A percentile compares a stretch with the other conserved stretches of the same genome.
Conservation (phyloP, 2,329 filamentous ascomycete genomes). For the Trichoderma endophyticum region DNA sequence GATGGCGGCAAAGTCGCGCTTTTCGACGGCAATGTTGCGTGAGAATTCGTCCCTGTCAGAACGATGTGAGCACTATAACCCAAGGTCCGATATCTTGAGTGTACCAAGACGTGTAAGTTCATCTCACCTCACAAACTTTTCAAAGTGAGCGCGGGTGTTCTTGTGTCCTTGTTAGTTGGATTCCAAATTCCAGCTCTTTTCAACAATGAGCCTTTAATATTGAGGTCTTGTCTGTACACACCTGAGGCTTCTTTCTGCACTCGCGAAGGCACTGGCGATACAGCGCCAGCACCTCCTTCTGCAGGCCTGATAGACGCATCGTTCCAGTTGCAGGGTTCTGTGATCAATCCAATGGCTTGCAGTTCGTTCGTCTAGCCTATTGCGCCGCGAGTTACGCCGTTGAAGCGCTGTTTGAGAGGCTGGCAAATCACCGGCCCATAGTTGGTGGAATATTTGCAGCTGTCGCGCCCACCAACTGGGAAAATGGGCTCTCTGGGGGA, state of each 20-base stretch:
- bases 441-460: constrained; percentile 13
- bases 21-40: constrained; percentile 65
- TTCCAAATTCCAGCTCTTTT: background rate
- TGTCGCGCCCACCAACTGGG: background rate
- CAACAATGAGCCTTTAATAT: background rate
- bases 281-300: constrained; percentile 79
- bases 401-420: background rate
- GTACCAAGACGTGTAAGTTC: background rate
- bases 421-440: background rate
- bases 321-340: background rate
- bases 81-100: background rate
- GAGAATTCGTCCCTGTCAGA: constrained; percentile 67
- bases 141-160: constrained; percentile 59
- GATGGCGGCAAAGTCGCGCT: constrained; percentile 81
- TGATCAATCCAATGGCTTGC: background rate
- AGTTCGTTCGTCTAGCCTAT: background rate
- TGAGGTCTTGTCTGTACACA: constrained; percentile 35
- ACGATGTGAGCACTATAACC: background rate
- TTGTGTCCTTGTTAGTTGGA: constrained; percentile 29
- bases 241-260: constrained; percentile 73
- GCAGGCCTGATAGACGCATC: constrained; percentile 72
- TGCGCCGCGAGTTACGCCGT: background rate
- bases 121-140: constrained; percentile 59
- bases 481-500: background rate
- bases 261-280: constrained; percentile 85